Conservation (phyloP, 176 grass and related monocot genomes). For the Zoysia pacifica region DNA sequence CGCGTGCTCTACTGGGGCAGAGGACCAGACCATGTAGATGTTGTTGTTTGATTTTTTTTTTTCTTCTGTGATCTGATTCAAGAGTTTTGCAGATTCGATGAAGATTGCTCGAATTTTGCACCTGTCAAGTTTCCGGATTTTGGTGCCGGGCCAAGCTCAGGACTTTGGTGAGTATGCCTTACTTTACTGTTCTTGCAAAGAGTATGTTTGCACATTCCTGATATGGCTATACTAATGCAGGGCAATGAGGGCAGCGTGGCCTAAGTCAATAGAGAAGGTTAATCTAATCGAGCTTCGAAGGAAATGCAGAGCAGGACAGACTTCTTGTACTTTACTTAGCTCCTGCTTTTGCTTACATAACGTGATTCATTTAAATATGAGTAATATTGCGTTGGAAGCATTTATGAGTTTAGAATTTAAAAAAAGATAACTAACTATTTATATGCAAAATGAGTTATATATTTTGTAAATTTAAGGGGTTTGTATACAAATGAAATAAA, state of each 20-base stretch:
- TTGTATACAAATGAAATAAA: background rate
- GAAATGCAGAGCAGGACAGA: conserved; percentile 93
- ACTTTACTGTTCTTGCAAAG: background rate
- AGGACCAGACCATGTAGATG: background rate
- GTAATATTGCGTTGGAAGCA: background rate
- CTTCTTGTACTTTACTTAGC: conserved; percentile 47
- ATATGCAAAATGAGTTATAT: background rate
- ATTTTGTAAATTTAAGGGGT: background rate
- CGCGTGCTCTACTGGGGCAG: conserved; percentile 81
- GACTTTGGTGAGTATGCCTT: conserved; percentile 67
- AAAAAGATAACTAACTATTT: background rate
- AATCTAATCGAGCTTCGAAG: conserved; percentile 95
- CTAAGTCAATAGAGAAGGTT: conserved; percentile 73
- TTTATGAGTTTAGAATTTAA: background rate
- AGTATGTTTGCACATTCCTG: background rate
- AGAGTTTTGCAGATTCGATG: conserved; percentile 47
- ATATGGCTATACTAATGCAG: conserved; percentile 43
- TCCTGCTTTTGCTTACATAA: background rate
- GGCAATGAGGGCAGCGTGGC: conserved; percentile 96
- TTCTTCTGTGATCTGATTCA: background rate
- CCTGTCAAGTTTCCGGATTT: conserved; percentile 85
- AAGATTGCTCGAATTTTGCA: conserved; percentile 62
- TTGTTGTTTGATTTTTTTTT: background rate
- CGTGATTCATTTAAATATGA: background rate
- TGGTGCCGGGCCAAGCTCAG: conserved; percentile 86